Conservation (phyloP, 768 basidiomycete genomes). For the button mushroom (Agaricus bisporus) region DNA sequence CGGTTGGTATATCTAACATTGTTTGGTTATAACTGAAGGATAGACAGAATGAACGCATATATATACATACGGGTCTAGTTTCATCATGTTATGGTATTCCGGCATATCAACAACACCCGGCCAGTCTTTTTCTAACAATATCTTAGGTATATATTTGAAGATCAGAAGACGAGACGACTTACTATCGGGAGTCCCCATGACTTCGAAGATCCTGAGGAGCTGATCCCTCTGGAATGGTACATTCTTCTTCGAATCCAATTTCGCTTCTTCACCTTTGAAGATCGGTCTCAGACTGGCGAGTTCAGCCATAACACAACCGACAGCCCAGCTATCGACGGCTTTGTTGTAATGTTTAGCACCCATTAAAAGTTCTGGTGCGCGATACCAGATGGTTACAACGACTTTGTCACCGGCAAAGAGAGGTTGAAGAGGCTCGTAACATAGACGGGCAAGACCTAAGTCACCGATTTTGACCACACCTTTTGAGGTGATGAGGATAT, state of each 20-base stretch:
- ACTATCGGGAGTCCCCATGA: constrained; percentile 87
- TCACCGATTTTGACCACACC: constrained; percentile 99
- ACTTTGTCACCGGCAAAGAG: constrained; percentile 95
- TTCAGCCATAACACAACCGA: constrained; percentile 97
- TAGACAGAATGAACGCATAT: not conserved
- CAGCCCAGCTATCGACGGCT: constrained; percentile 95
- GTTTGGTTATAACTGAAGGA: not conserved
- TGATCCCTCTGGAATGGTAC: constrained; percentile 97
- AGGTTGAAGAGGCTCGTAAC: constrained; percentile 86
- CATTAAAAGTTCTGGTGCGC: constrained; percentile 91
- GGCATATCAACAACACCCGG: constrained; percentile 80
- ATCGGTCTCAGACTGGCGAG: constrained; percentile 90
- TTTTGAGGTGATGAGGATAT: constrained; percentile 86
- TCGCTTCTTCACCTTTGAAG: constrained; percentile 99
- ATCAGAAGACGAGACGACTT: constrained; percentile 17
- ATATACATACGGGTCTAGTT: constrained; percentile 60
- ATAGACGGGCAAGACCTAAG: constrained; percentile 87
- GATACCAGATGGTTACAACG: constrained; percentile 99
- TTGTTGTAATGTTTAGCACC: constrained; percentile 98
- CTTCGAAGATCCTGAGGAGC: constrained; percentile 91
- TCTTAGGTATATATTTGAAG: not conserved
- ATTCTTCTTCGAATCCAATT: constrained; percentile 94
- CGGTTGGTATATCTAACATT: constrained; percentile 40
- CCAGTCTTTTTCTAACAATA: constrained; percentile 73
- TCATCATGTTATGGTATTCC: constrained; percentile 79